phyloP scores from a whole-genome alignment of 805 yeast species.

The Saccharomyces paradoxus region DNA sequence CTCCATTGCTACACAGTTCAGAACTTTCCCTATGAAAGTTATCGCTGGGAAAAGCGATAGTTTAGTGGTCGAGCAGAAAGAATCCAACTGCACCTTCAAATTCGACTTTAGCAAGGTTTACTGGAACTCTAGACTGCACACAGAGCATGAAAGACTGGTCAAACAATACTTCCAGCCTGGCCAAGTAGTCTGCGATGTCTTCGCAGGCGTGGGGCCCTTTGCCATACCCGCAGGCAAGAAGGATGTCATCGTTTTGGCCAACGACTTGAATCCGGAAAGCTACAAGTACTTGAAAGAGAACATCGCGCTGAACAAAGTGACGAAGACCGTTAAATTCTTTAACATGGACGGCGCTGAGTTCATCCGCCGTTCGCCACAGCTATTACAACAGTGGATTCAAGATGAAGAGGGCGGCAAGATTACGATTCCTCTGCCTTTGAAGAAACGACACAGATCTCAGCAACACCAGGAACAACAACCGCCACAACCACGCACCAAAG shows the following conservation, averaged over 20 bases:
- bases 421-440: conserved; percentile 31
- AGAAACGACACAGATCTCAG: conserved; percentile 31
- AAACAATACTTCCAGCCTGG: conserved; percentile 46
- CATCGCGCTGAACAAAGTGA: conserved; percentile 54
- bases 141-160: conserved; percentile 85
- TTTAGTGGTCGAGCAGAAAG: conserved; percentile 72
- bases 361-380: conserved; percentile 50
- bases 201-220: conserved; percentile 99
- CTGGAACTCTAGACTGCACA: conserved; percentile 92
- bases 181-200: conserved; percentile 83
- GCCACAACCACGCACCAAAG: conserved; percentile 39
- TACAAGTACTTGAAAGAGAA: conserved; percentile 62
- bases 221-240: conserved; percentile 92
- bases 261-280: conserved; percentile 87
- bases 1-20: conserved; percentile 74
- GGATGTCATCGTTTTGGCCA: conserved; percentile 72
- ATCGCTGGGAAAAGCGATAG: conserved; percentile 72
- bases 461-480: conserved; percentile 14
- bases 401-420: conserved; percentile 31
- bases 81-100: conserved; percentile 73
- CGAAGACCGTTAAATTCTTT: conserved; percentile 47
- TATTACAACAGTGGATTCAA: conserved; percentile 41
- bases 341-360: conserved; percentile 81
- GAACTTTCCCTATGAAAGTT: conserved; percentile 91
- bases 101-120: conserved; percentile 92